Evolutionary conservation across 768 basidiomycete species (phyloP).

Genomic region (Strobilomyces echinocephalus): DNA sequence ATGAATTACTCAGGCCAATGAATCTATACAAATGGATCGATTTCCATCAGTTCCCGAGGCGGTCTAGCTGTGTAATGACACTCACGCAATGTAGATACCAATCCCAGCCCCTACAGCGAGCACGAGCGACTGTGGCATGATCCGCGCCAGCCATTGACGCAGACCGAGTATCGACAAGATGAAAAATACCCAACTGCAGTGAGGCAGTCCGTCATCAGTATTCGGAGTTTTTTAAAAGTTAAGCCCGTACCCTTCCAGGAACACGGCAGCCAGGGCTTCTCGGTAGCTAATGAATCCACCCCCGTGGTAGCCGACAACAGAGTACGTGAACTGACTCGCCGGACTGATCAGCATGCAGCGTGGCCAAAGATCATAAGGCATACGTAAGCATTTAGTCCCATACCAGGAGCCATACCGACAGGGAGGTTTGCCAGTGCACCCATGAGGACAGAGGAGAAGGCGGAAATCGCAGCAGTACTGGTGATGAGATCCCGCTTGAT

Average conservation of each 20-base stretch:
- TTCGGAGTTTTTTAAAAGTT: not conserved
- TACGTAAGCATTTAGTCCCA: slow-evolving; percentile 80
- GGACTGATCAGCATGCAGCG: not conserved
- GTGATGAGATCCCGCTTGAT: slow-evolving; percentile 77
- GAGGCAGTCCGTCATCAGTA: not conserved
- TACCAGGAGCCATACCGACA: slow-evolving; percentile 81
- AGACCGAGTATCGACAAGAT: slow-evolving; percentile 74
- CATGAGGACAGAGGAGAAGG: slow-evolving; percentile 76
- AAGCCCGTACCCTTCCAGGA: slow-evolving; percentile 70
- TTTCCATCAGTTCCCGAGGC: slow-evolving; percentile 8
- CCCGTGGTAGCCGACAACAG: slow-evolving; percentile 82
- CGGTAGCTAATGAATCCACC: slow-evolving; percentile 62
- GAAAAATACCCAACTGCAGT: slow-evolving; percentile 71
- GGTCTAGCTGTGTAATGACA: slow-evolving; percentile 13
- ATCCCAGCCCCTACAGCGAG: slow-evolving; percentile 84
- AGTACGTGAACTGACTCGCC: slow-evolving; percentile 70
- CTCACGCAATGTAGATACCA: slow-evolving; percentile 80
- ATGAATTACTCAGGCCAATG: slow-evolving; percentile 61
- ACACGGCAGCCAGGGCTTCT: slow-evolving; percentile 81
- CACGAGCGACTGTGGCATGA: slow-evolving; percentile 85
- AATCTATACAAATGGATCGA: slow-evolving; percentile 41
- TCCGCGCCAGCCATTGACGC: slow-evolving; percentile 84
- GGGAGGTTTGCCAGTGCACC: slow-evolving; percentile 83
- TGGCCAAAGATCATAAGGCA: not conserved
- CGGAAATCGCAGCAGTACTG: slow-evolving; percentile 71